Evolutionary conservation across 768 basidiomycete species (phyloP), one percentile per base, ranked within the genome.

Genomic region (Xerocomellus chrysenteron): DNA sequence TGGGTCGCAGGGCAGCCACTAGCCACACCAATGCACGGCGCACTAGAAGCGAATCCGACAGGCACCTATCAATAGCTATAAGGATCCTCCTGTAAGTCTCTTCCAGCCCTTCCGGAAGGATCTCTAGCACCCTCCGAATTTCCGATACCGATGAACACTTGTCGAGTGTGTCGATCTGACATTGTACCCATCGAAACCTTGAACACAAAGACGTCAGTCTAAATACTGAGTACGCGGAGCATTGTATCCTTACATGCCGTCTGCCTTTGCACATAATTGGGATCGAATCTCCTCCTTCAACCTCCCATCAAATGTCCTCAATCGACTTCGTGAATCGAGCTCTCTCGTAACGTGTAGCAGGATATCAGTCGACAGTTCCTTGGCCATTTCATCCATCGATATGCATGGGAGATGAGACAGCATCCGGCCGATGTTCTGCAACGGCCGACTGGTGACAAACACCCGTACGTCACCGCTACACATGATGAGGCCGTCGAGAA

Each of bases 61-160:
- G 46, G 9, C 19, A 28, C 4, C 32, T 30, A n/a, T 66, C 48
- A 0, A 68, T 54, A 2, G 44, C 42, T 4, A 44, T 28, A 4
- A 68, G 54, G 21, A 66, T 68, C 11, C 67, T 58, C 16, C 62
- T 47, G 17, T 66, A 63, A 0, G 67, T 68, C 36, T 66, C 67
- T 21, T 68, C 57, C 2, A 67, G 24, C 32, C 65, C 62, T 10
- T 43, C 45, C 1, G 62, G 62, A 14, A 63, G 64, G 19, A 49
- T 50, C 12, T 55, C 11, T 4, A 62, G 56, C 4, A 41, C 52
- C 5, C 2, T 30, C 2, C 50, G 36, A 49, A 65, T 55, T 14
- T 50, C 48, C 0, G n/a, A 26, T 30, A 26, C 24, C 0, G 51
- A 47, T 1, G 32, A 13, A 37, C 56, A 58, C 3, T 37, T 35